Percentiles rank a stretch among this genome's conserved stretches.
phyloP scores from a whole-genome alignment of 2,329 filamentous ascomycete species.

The Xylariaceae sp. region DNA sequence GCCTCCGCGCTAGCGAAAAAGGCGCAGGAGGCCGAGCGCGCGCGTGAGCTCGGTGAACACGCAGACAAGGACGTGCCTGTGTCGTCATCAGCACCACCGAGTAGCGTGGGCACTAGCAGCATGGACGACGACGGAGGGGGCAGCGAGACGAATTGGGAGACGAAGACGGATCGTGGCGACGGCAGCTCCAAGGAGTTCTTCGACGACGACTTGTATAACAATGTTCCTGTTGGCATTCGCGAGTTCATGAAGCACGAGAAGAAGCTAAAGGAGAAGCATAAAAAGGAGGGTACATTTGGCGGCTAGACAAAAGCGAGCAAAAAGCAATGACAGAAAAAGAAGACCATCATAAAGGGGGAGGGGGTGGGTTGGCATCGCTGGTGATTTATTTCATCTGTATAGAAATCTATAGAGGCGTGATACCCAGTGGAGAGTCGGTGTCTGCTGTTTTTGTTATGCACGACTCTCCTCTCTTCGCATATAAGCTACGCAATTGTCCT shows the following conservation, averaged over 20 bases:
- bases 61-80: constrained; percentile 14
- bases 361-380: background rate
- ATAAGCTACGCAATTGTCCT: background rate
- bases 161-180: constrained; percentile 34
- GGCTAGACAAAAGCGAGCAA: constrained; percentile 32
- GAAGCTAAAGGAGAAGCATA: constrained; percentile 71
- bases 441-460: background rate
- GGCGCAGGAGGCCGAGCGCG: constrained; percentile 40
- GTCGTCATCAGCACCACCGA: background rate
- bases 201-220: constrained; percentile 67
- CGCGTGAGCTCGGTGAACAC: constrained; percentile 11
- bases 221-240: constrained; percentile 83
- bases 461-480: background rate
- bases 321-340: background rate
- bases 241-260: constrained; percentile 99
- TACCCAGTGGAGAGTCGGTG: constrained; percentile 4
- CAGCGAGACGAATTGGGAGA: constrained; percentile 62
- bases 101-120: constrained; percentile 47
- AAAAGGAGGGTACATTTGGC: constrained; percentile 47
- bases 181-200: constrained; percentile 47
- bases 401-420: constrained; percentile 3
- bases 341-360: background rate
- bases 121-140: constrained; percentile 80
- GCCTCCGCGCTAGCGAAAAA: constrained; percentile 58
- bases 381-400: background rate